Base-by-base conservation (phyloP, 495 filamentous ascomycete genomes). In the Polyplosphaeria fusca region DNA sequence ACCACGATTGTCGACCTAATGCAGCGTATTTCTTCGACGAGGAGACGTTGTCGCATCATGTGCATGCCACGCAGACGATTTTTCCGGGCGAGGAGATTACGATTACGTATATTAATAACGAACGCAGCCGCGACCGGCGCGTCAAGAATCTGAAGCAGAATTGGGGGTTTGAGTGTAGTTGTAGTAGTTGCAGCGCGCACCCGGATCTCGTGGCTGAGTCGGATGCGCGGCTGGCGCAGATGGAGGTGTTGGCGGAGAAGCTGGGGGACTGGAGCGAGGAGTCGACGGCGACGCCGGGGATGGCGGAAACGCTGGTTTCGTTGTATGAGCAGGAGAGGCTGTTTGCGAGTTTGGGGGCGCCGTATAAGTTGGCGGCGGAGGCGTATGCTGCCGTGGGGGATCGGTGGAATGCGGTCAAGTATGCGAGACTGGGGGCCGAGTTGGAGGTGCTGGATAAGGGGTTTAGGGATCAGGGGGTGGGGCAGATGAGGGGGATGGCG, bases 291-390 rank as follows among this genome's bases (percentile, higher is more conserved):
- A 58, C 40, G 16, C 44, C 57, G 11, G 60, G 66, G 50, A 60
- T 66, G 49, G 65, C 59, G 1, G 59, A 64, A 30, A 13, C 41
- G 20, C 23, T 70, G 40, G 46, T 70, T 7, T 32, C 40, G 16
- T 44, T 70, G 55, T 64, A 64, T 54, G 60, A 64, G 45, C 65
- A 67, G 45, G 65, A 70, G 51, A 54, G 63, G 45, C 42, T 70
- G 27, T 51, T 45, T 25, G 62, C 50, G 2, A 53, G 55, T 44
- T 32, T 70, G 25, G 56, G 56, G 5, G 42, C 54, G 22, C 56
- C 52, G 24, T 70, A 68, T 38, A 48, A 55, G 53, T 41, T 38
- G 32, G 62, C 62, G 0, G 67, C 67, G n/a, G 43, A 60, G 43
- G 51, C 35, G 24, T 70, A 60, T 32, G 37, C 24, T 12, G 53